phyloP scores from a whole-genome alignment of 2,329 filamentous ascomycete species.

The Ophiosphaerella narmari region DNA sequence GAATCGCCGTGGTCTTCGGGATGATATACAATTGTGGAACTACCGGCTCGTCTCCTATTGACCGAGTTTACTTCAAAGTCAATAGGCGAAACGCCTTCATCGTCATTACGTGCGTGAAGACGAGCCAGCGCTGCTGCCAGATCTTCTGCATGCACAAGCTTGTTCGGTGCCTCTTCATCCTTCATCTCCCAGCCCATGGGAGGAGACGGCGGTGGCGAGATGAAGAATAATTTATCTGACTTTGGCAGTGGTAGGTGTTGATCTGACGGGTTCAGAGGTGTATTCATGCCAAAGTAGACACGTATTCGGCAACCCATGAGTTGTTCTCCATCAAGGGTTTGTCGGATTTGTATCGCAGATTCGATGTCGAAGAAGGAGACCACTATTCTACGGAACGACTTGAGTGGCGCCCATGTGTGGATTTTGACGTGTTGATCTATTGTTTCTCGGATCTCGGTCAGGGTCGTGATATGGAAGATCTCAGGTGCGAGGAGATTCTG shows the following conservation, averaged over 20 bases:
- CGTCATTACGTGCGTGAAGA: constrained; percentile 49
- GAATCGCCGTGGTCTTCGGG: constrained; percentile 65
- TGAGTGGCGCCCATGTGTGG: constrained; percentile 78
- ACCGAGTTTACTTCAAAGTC: constrained; percentile 23
- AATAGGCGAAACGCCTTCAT: constrained; percentile 31
- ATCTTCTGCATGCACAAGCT: constrained; percentile 67
- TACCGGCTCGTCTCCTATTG: constrained; percentile 50
- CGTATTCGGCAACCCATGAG: constrained; percentile 66
- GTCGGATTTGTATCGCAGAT: constrained; percentile 71
- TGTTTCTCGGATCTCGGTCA: constrained; percentile 73
- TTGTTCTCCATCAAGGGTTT: constrained; percentile 73
- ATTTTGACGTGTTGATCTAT: constrained; percentile 72
- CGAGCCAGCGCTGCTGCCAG: constrained; percentile 61
- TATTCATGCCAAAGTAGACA: constrained; percentile 47
- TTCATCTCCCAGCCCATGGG: constrained; percentile 69
- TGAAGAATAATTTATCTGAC: constrained; percentile 67
- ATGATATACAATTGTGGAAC: constrained; percentile 66
- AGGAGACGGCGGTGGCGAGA: constrained; percentile 66
- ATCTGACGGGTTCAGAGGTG: constrained; percentile 45
- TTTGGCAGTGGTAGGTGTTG: constrained; percentile 55
- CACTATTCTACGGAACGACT: constrained; percentile 81
- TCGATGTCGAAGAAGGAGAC: constrained; percentile 75
- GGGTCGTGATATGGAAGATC: constrained; percentile 75
- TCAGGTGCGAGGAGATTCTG: constrained; percentile 71
- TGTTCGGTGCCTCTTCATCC: constrained; percentile 68